Evolutionary conservation across 352 stramenopile species (phyloP), one percentile per base, ranked within the genome.

Genomic region (Globisporangium iwayamae): DNA sequence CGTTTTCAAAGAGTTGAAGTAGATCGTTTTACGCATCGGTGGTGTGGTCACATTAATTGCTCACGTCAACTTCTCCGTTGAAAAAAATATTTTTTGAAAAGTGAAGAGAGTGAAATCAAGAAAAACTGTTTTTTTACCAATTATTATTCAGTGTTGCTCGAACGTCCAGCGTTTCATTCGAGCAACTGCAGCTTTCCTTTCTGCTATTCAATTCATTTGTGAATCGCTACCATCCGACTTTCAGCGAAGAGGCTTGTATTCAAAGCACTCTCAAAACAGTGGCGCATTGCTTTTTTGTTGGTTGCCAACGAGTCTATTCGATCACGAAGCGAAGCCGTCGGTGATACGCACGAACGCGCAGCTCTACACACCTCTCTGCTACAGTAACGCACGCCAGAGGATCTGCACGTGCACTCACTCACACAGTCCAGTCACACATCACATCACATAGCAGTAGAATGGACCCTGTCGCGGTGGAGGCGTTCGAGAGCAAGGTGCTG

Each of bases 401-500:
- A 59, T 46, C 39, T 39, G 7, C 36, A 55, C 34, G 20, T 32
- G 55, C 25, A 55, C 25, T 28, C 25, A 28, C 25, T 28, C 16
- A 30, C 22, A 54, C 43, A 54, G 39, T 4, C 41, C 56, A 54
- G 25, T 45, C 25, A 54, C 9, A 20, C 25, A 62, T 5, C 18
- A 18, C 36, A 41, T 41, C 36, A 41, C 25, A 30, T 20, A 61
- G 3, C 16, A 36, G 8, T 52, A 41, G 5, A 36, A 91, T 91
- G 83, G 78, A 91, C 80, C 72, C 76, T 38, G 72, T 73, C 43
- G 74, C 78, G 50, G 78, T 87, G 47, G 62, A 74, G 56, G 75
- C 71, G 63, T 91, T 93, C 67, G 78, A 78, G 68, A 65, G 79
- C 53, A 89, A 89, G 50, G 79, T 93, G 48, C 70, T 90, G 59